These are phyloP conservation scores for Metschnikowia gelsemii DNA, from an alignment of 805 yeast species.

Conservation along the genomic window DNA sequence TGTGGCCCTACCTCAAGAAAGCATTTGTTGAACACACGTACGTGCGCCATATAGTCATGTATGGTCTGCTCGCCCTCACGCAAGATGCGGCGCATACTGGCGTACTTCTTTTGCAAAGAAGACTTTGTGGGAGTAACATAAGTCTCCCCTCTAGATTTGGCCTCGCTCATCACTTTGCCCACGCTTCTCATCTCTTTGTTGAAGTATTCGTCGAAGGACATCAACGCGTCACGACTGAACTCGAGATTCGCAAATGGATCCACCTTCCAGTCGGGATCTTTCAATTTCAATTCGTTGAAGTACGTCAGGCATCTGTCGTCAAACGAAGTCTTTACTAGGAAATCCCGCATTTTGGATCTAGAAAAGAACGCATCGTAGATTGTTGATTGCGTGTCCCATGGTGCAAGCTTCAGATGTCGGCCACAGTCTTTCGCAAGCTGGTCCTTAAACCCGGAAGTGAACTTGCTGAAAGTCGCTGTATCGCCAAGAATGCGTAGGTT, in stretches of 20 bases:
- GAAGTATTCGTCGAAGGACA: slow-evolving; percentile 22
- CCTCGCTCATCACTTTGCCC: slow-evolving; percentile 10
- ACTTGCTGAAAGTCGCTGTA: no score
- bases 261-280: slow-evolving; percentile 46
- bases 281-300: slow-evolving; percentile 42
- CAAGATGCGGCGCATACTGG: slow-evolving; percentile 25
- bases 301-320: slow-evolving; percentile 45
- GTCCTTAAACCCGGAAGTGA: no score
- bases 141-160: slow-evolving; percentile 17
- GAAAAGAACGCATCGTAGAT: slow-evolving; percentile 24
- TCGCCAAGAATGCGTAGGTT: no score
- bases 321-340: slow-evolving; percentile 24
- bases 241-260: slow-evolving; percentile 30
- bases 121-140: slow-evolving; percentile 29
- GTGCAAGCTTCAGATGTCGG: slow-evolving; percentile 6
- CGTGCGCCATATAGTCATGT: slow-evolving; percentile 44
- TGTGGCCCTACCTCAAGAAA: no score
- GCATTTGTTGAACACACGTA: slow-evolving; percentile 49
- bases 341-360: slow-evolving; percentile 20
- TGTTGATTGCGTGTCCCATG: slow-evolving; percentile 4
- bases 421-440: no score
- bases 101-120: slow-evolving; percentile 31
- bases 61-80: slow-evolving; percentile 33
- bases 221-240: slow-evolving; percentile 29
- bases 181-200: slow-evolving; percentile 24